Evolutionary conservation across 768 basidiomycete species (phyloP).

Genomic region (Pulveroboletus sp.): DNA sequence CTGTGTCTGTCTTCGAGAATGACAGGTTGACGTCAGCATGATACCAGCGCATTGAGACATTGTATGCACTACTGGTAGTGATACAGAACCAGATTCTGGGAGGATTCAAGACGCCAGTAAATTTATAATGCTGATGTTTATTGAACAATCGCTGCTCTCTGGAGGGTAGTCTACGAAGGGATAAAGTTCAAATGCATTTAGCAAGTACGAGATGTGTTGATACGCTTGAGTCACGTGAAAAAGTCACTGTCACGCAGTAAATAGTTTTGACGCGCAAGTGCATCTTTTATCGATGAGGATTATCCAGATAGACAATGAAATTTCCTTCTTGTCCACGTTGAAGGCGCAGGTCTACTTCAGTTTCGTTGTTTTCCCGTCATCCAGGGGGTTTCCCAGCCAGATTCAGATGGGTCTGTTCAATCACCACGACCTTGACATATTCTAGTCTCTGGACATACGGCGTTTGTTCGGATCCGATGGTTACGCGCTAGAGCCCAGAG

Average conservation of each 20-base stretch:
- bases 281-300: background rate
- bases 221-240: constrained; percentile 4
- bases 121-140: background rate
- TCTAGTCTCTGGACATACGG: too few relatives aligned
- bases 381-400: too few relatives aligned
- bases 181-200: too few relatives aligned
- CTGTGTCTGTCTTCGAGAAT: background rate
- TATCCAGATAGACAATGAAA: background rate
- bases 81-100: constrained; percentile 58
- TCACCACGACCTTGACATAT: background rate
- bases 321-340: background rate
- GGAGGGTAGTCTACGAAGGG: too few relatives aligned
- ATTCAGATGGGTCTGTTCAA: background rate
- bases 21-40: background rate
- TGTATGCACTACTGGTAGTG: constrained; percentile 58
- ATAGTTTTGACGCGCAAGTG: too few relatives aligned
- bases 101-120: constrained; percentile 14
- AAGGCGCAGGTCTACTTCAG: background rate
- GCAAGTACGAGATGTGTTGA: too few relatives aligned
- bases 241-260: too few relatives aligned
- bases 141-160: background rate
- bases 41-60: constrained; percentile 52
- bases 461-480: background rate
- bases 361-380: background rate
- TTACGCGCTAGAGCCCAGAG: background rate